Conservation (phyloP, 2,329 filamentous ascomycete species). For the Colletotrichum liaoningense region DNA sequence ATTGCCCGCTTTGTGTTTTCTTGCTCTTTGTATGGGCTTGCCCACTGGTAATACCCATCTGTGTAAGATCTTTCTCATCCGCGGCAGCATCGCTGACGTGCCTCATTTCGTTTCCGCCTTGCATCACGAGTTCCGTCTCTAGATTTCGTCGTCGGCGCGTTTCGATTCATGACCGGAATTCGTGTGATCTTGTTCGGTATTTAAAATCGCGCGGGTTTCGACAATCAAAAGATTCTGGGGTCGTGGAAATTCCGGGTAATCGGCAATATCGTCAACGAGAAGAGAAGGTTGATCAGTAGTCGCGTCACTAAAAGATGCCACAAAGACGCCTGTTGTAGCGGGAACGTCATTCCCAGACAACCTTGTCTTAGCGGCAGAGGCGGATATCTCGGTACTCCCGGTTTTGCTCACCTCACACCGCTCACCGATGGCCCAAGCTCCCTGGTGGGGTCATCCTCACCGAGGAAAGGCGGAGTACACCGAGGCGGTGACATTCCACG, state of each 20-base stretch:
- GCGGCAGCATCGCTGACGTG: neutral
- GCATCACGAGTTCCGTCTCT: slow-evolving; percentile 3
- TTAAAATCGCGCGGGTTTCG: neutral
- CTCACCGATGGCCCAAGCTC: neutral
- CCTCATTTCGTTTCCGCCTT: slow-evolving; percentile 6
- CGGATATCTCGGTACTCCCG: neutral
- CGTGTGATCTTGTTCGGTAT: neutral
- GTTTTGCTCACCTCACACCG: neutral
- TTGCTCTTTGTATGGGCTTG: neutral
- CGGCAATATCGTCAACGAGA: neutral
- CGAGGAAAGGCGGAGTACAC: slow-evolving; percentile 26
- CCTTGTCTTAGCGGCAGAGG: neutral
- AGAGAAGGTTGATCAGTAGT: neutral
- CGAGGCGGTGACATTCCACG: slow-evolving; percentile 17
- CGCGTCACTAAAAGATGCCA: neutral
- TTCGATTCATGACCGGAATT: neutral
- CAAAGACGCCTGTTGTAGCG: neutral
- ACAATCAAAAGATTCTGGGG: neutral
- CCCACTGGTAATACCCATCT: neutral
- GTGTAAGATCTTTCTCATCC: neutral
- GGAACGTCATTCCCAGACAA: neutral
- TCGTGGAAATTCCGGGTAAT: neutral
- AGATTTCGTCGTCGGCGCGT: neutral
- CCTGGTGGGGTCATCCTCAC: neutral
- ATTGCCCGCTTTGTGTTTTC: neutral